A percentile compares a stretch with the other conserved stretches of the same genome.
phyloP scores from a whole-genome alignment of 2,329 filamentous ascomycete genomes.

The Claviceps capensis region DNA sequence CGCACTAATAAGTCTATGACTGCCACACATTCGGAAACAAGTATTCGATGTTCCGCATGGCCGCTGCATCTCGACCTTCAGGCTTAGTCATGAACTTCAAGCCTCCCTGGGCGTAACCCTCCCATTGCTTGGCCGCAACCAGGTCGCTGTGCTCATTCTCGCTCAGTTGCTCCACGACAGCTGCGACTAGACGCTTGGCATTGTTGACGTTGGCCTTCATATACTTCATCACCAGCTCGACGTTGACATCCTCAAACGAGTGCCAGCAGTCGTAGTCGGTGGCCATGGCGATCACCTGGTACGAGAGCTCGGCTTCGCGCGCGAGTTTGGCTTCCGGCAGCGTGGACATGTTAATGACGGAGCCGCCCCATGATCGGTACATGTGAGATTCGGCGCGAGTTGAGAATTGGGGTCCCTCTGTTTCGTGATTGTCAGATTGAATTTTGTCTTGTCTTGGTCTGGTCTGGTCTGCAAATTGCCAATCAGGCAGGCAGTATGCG shows the following conservation, averaged over 20 bases:
- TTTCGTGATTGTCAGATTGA: background rate
- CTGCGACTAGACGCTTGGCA: constrained; percentile 70
- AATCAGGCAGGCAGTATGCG: background rate
- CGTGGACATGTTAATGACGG: constrained; percentile 95
- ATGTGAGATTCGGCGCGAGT: constrained; percentile 91
- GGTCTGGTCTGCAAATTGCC: too few species aligned
- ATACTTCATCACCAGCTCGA: constrained; percentile 92
- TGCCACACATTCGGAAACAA: constrained; percentile 73
- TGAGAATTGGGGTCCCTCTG: constrained; percentile 95
- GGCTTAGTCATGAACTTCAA: constrained; percentile 72
- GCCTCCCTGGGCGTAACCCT: constrained; percentile 62
- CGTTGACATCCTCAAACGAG: constrained; percentile 67
- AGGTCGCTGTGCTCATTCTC: constrained; percentile 64
- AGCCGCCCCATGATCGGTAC: constrained; percentile 88
- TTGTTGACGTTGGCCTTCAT: constrained; percentile 91
- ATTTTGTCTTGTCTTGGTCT: background rate
- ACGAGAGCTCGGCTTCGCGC: constrained; percentile 87
- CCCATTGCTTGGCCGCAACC: constrained; percentile 69
- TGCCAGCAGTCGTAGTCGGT: constrained; percentile 99
- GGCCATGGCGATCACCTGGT: constrained; percentile 98
- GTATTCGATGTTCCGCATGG: constrained; percentile 68
- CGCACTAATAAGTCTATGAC: constrained; percentile 12
- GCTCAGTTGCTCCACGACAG: constrained; percentile 74
- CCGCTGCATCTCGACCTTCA: constrained; percentile 57
- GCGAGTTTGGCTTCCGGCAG: constrained; percentile 94